These are phyloP conservation scores for Hygrocybe punicea DNA, from an alignment of 768 basidiomycete species.

Conservation along the genomic window DNA sequence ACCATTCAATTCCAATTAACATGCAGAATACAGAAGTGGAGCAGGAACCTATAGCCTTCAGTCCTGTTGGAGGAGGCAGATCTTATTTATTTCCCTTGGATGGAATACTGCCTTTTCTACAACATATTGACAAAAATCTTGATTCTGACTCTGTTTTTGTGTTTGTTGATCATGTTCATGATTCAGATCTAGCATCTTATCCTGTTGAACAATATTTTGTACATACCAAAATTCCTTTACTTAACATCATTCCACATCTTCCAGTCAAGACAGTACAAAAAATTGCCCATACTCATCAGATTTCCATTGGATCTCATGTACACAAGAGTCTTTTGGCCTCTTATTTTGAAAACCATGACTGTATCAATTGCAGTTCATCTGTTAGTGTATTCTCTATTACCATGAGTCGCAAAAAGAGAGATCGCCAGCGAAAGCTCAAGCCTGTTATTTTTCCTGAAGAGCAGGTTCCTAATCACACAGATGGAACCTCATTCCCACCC, in stretches of 20 bases:
- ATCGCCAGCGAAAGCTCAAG: neutral
- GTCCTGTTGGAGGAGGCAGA: neutral
- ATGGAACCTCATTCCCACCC: conserved; percentile 4
- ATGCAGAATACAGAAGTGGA: no score
- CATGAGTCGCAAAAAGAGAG: neutral
- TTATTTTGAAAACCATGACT: conserved; percentile 1
- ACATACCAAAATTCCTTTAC: neutral
- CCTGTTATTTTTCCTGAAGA: conserved; percentile 14
- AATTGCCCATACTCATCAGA: neutral
- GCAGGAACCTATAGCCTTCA: no score
- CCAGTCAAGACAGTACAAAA: neutral
- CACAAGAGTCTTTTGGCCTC: neutral
- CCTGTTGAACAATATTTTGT: neutral
- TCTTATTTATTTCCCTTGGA: neutral
- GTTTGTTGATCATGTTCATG: conserved; percentile 3
- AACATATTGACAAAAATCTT: neutral
- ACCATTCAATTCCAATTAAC: no score
- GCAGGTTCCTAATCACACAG: conserved; percentile 15
- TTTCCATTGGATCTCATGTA: neutral
- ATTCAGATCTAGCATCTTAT: neutral
- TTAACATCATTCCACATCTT: neutral
- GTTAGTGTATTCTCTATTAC: neutral
- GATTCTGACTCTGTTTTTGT: neutral
- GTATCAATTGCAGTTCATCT: neutral
- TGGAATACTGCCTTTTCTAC: neutral